Percentiles rank a stretch among this genome's conserved stretches.
Evolutionary conservation across 768 basidiomycete species (phyloP).

Genomic region (Rhizopogon sp.): DNA sequence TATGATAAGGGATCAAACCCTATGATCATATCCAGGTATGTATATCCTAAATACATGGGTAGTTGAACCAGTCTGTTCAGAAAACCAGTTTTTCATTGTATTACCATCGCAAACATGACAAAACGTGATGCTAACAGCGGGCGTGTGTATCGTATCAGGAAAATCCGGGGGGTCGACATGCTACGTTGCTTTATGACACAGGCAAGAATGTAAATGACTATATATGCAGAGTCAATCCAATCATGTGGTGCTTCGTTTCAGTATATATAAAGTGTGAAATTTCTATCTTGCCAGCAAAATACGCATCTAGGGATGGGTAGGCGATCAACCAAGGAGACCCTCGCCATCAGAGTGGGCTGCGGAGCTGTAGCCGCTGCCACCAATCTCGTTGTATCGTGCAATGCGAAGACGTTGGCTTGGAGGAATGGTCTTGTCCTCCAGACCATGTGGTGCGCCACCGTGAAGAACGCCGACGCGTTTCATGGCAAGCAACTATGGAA

Average conservation of each 20-base stretch:
- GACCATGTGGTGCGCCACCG: constrained; percentile 47
- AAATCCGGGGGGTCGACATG: background rate
- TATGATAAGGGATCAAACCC: no score
- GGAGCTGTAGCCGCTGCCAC: constrained; percentile 45
- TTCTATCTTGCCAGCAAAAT: background rate
- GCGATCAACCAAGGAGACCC: constrained; percentile 36
- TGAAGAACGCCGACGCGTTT: constrained; percentile 53
- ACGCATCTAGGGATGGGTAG: background rate
- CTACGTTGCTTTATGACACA: background rate
- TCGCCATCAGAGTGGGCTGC: constrained; percentile 56
- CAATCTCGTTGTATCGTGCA: constrained; percentile 55
- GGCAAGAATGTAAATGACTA: constrained; percentile 1
- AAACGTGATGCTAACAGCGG: constrained; percentile 9
- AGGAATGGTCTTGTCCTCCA: constrained; percentile 62
- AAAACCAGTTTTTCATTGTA: background rate
- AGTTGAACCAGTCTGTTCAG: background rate
- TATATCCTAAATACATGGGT: no score
- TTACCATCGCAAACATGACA: constrained; percentile 7
- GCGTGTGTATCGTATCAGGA: constrained; percentile 11
- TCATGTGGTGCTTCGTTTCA: background rate
- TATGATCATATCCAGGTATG: no score
- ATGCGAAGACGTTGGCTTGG: constrained; percentile 72
- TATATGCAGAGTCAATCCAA: constrained; percentile 1
- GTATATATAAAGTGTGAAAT: background rate
- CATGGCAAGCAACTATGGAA: constrained; percentile 31